Percentiles rank a stretch among this genome's conserved stretches.
Conservation (phyloP, 2,329 filamentous ascomycete species). For the Penicillium aurantiogriseum region DNA sequence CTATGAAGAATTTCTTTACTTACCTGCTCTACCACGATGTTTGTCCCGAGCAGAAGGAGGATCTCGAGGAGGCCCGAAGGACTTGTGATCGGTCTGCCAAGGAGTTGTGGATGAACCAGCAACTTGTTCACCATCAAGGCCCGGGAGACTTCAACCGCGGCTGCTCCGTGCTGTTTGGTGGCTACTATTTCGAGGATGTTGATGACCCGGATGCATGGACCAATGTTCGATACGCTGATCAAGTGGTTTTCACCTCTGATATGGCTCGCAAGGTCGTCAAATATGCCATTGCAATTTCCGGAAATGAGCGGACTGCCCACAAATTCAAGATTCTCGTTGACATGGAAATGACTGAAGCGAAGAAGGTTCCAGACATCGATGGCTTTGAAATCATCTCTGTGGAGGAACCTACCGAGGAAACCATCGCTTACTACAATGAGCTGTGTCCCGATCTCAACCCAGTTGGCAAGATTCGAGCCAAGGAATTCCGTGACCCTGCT, state of each 20-base stretch:
- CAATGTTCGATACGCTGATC: neutral
- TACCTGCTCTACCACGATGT: slow-evolving; percentile 83
- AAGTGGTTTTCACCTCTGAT: slow-evolving; percentile 39
- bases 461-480: slow-evolving; percentile 55
- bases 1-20: slow-evolving; percentile 82
- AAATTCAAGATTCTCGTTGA: slow-evolving; percentile 41
- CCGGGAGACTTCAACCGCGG: slow-evolving; percentile 82
- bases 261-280: slow-evolving; percentile 52
- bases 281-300: slow-evolving; percentile 51
- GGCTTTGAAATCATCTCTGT: slow-evolving; percentile 62
- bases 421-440: slow-evolving; percentile 49
- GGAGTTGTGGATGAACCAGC: slow-evolving; percentile 63
- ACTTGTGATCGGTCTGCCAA: slow-evolving; percentile 65
- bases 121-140: slow-evolving; percentile 51
- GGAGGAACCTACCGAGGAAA: slow-evolving; percentile 45
- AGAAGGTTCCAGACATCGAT: slow-evolving; percentile 50
- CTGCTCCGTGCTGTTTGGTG: slow-evolving; percentile 66
- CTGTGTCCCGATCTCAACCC: slow-evolving; percentile 47
- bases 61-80: slow-evolving; percentile 64
- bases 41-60: slow-evolving; percentile 72
- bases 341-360: slow-evolving; percentile 40
- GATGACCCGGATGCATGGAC: slow-evolving; percentile 31
- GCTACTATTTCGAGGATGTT: slow-evolving; percentile 47
- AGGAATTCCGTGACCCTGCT: slow-evolving; percentile 49
- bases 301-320: slow-evolving; percentile 35